Conservation (phyloP, 2,329 filamentous ascomycete species). For the Alternaria atra region DNA sequence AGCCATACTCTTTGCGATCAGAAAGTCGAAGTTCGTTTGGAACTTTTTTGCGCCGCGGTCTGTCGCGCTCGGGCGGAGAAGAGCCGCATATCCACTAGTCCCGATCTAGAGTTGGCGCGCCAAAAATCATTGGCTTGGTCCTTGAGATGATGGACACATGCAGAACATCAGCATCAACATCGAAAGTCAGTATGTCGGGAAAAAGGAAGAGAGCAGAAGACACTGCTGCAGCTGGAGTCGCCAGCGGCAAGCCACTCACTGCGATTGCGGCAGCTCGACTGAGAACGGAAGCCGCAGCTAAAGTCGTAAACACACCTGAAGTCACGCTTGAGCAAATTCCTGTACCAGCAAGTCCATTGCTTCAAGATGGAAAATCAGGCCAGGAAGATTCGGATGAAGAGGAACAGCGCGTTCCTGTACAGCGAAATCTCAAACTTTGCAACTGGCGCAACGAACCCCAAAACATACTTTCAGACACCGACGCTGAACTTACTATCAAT, state of each 20-base stretch:
- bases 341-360: constrained; percentile 27
- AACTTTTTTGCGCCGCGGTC: constrained; percentile 41
- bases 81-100: constrained; percentile 14
- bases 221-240: neutral
- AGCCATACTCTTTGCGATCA: constrained; percentile 22
- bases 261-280: constrained; percentile 47
- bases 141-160: neutral
- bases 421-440: constrained; percentile 41
- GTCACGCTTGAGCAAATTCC: constrained; percentile 21
- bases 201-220: constrained; percentile 41
- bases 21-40: constrained; percentile 26
- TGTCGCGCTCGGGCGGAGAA: constrained; percentile 22
- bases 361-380: constrained; percentile 24
- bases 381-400: constrained; percentile 30
- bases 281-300: constrained; percentile 31
- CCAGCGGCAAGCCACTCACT: constrained; percentile 37
- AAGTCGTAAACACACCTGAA: constrained; percentile 19
- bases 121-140: constrained; percentile 17
- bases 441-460: constrained; percentile 39
- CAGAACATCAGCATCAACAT: constrained; percentile 12
- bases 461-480: constrained; percentile 36
- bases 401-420: constrained; percentile 19
- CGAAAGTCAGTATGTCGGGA: constrained; percentile 35
- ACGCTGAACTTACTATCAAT: constrained; percentile 36
- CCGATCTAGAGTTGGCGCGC: constrained; percentile 1